phyloP scores from a whole-genome alignment of 768 basidiomycete genomes.

The Chalciporus piperatus region DNA sequence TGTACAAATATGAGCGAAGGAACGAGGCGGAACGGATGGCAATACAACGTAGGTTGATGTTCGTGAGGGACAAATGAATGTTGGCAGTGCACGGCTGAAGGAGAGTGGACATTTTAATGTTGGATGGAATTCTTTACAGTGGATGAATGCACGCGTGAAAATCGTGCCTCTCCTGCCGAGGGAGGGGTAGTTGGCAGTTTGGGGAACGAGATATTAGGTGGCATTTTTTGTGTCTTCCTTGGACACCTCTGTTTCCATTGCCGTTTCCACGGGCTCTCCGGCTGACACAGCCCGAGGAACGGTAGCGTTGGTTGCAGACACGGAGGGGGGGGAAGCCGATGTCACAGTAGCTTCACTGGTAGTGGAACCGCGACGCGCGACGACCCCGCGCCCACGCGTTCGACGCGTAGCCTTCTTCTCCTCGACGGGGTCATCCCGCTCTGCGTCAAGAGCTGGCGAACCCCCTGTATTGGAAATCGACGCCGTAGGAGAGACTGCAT shows the following conservation, averaged over 20 bases:
- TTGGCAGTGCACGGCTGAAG: conserved; percentile 4
- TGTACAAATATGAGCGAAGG: conserved; percentile 13
- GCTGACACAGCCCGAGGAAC: conserved; percentile 6
- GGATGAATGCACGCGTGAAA: not conserved
- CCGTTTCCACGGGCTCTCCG: conserved; percentile 14
- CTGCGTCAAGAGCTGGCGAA: conserved; percentile 19
- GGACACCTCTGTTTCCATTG: not conserved
- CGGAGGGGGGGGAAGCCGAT: conserved; percentile 34
- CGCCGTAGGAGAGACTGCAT: conserved; percentile 42
- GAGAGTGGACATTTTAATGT: conserved; percentile 1
- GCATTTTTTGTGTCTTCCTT: not conserved
- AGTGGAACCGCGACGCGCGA: conserved; percentile 48
- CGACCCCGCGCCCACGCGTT: conserved; percentile 41
- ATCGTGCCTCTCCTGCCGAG: conserved; percentile 4
- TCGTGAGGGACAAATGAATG: not conserved
- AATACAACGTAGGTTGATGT: conserved; percentile 17
- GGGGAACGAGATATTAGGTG: not conserved
- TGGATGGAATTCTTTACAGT: not conserved
- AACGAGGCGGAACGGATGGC: not conserved
- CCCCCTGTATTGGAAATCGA: conserved; percentile 26
- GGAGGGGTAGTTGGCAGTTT: not conserved
- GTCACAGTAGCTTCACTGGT: conserved; percentile 47
- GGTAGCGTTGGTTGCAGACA: conserved; percentile 23
- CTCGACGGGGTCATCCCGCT: conserved; percentile 12
- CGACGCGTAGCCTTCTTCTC: conserved; percentile 39